Percentiles rank a stretch among this genome's conserved stretches.
These are phyloP conservation scores for Parmelia sp. DNA, from an alignment of 495 filamentous ascomycete genomes.

Conservation along the genomic window DNA sequence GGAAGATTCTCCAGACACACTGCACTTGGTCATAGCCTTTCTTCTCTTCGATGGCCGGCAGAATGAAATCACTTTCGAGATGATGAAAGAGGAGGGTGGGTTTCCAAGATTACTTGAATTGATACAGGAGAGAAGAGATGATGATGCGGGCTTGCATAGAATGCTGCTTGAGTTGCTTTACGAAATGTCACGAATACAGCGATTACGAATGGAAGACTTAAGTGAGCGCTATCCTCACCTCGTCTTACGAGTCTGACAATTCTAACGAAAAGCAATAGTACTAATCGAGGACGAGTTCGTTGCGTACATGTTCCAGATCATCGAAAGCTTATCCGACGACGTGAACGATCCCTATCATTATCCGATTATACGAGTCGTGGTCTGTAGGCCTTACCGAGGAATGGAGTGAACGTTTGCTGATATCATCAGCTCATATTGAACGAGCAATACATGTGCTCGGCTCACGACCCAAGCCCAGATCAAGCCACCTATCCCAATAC, in stretches of 20 bases:
- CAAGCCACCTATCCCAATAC: conserved; percentile 33
- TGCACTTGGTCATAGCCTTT: conserved; percentile 79
- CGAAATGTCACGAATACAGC: conserved; percentile 93
- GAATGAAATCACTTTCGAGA: conserved; percentile 69
- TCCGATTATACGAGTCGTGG: conserved; percentile 85
- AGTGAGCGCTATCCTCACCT: conserved; percentile 38
- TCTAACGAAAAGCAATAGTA: conserved; percentile 33
- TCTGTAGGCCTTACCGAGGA: conserved; percentile 35
- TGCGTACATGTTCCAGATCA: conserved; percentile 74
- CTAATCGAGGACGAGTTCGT: conserved; percentile 81
- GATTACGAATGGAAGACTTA: conserved; percentile 69
- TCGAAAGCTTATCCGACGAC: conserved; percentile 85
- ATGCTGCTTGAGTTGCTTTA: conserved; percentile 84
- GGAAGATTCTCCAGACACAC: conserved; percentile 71
- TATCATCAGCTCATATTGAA: conserved; percentile 77
- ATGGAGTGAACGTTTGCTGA: conserved; percentile 12
- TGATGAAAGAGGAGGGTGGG: conserved; percentile 79
- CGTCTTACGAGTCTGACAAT: not conserved
- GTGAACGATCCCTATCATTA: conserved; percentile 94
- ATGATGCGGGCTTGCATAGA: conserved; percentile 68
- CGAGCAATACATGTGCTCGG: conserved; percentile 91
- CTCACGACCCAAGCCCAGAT: conserved; percentile 46
- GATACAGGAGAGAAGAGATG: conserved; percentile 55
- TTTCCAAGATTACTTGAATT: conserved; percentile 81
- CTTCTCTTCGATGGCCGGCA: conserved; percentile 85